phyloP scores from a whole-genome alignment of 1,284 basidiomycete species.

The Pyrrhoderma lamaoense region DNA sequence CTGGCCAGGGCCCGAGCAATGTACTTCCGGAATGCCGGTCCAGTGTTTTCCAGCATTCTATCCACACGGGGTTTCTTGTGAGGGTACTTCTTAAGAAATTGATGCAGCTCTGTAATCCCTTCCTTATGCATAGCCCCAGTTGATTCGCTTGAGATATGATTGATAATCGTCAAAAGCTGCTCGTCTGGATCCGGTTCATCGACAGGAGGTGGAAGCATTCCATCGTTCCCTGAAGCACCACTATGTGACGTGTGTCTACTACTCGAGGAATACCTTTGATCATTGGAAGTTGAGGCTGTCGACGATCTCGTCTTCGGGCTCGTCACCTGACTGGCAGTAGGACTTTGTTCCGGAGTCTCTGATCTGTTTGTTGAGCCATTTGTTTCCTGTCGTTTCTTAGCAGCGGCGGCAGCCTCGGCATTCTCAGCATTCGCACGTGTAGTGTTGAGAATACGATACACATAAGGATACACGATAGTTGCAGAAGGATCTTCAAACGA shows the following conservation, averaged over 20 bases:
- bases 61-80: constrained; percentile 83
- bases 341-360: constrained; percentile 9
- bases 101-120: constrained; percentile 93
- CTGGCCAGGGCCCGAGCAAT: constrained; percentile 76
- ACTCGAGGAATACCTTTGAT: constrained; percentile 45
- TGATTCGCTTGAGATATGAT: constrained; percentile 84
- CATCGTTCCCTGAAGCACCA: constrained; percentile 47
- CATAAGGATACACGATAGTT: constrained; percentile 78
- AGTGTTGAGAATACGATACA: constrained; percentile 79
- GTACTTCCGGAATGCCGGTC: constrained; percentile 77
- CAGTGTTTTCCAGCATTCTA: constrained; percentile 75
- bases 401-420: constrained; percentile 14
- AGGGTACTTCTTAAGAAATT: constrained; percentile 89
- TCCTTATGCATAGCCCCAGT: constrained; percentile 79
- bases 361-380: constrained; percentile 13
- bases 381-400: constrained; percentile 12
- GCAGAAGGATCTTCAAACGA: constrained; percentile 79
- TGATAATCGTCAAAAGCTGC: constrained; percentile 77
- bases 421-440: constrained; percentile 37
- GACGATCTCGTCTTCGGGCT: constrained; percentile 15
- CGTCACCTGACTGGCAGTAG: constrained; percentile 11
- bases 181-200: constrained; percentile 78
- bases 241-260: constrained; percentile 62
- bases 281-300: constrained; percentile 43
- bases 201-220: constrained; percentile 38